Evolutionary conservation across 768 basidiomycete genomes (phyloP), one percentile per base, ranked within the genome.

Genomic region (Udeniomyces megalosporus): DNA sequence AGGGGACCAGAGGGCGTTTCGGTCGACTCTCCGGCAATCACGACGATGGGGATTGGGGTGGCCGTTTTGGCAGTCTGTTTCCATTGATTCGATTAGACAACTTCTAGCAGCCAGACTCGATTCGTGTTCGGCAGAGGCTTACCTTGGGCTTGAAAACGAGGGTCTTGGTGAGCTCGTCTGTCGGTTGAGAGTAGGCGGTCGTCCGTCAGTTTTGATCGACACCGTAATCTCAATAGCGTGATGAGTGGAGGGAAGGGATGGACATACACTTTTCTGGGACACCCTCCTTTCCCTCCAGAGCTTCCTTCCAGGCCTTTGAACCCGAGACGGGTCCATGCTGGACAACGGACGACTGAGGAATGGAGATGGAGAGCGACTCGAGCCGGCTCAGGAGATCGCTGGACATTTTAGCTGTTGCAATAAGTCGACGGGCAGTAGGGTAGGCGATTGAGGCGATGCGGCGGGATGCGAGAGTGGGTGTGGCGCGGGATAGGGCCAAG

Each of bases 141-240:
- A 65, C 63, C 63, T 92, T 92, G 34, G 91, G 91, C 72, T 96
- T 96, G 83, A 88, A 93, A 60, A 93, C 84, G 68, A 92, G 83
- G 52, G 85, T 86, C 74, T 90, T 91, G 72, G 86, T 79, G 68
- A 88, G 78, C 72, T 86, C 81, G 58, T 53, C 65, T 58, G 29
- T 6, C 32, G 26, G n/a, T n/a, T n/a, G n/a, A n/a, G n/a, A n/a
- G n/a, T n/a, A n/a, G n/a, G n/a, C n/a, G n/a, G n/a, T n/a, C n/a
- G n/a, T n/a, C n/a, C n/a, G n/a, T n/a, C n/a, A n/a, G n/a, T n/a
- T n/a, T n/a, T n/a, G n/a, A n/a, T n/a, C n/a, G n/a, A n/a, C n/a
- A n/a, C n/a, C n/a, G n/a, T n/a, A n/a, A n/a, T n/a, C n/a, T n/a
- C n/a, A n/a, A n/a, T n/a, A n/a, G n/a, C n/a, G n/a, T n/a, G n/a